These are phyloP conservation scores for Camelina neglecta DNA, from an alignment of 345 rosid genomes.

Conservation along the genomic window DNA sequence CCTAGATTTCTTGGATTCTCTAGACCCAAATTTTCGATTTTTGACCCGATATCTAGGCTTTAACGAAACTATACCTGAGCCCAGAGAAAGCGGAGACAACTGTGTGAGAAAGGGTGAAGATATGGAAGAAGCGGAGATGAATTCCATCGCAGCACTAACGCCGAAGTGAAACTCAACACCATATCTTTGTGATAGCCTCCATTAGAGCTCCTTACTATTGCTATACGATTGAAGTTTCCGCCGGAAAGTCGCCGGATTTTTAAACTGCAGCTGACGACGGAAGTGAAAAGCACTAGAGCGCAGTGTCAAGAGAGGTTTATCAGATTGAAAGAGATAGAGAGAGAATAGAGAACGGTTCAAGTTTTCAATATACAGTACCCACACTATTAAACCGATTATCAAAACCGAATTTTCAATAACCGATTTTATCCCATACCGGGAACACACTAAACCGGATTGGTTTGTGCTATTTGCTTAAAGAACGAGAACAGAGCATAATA, in stretches of 20 bases:
- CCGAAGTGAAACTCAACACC: conserved; percentile 20
- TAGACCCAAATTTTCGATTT: conserved; percentile 35
- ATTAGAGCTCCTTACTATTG: conserved; percentile 2
- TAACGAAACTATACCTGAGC: conserved; percentile 35
- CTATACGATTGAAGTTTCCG: background rate
- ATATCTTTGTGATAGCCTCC: conserved; percentile 14
- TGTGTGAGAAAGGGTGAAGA: conserved; percentile 46
- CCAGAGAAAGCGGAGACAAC: conserved; percentile 42
- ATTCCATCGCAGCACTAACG: conserved; percentile 52
- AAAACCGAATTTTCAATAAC: background rate
- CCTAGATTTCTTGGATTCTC: conserved; percentile 19
- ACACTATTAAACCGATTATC: conserved; percentile 5
- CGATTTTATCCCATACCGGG: conserved; percentile 13
- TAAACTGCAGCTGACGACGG: conserved; percentile 1
- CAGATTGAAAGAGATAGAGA: conserved; percentile 30
- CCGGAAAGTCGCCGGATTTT: conserved; percentile 29
- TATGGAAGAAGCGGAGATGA: conserved; percentile 48
- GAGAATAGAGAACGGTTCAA: conserved; percentile 23
- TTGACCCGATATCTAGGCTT: conserved; percentile 39
- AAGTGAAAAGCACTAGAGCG: conserved; percentile 19
- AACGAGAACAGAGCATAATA: background rate
- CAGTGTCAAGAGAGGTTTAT: conserved; percentile 35
- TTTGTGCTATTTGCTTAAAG: background rate
- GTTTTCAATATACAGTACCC: background rate
- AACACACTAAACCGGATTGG: conserved; percentile 10